Percentiles rank a stretch among this genome's conserved stretches.
Conservation (phyloP, 495 filamentous ascomycete species). For the Tuber melanosporum region DNA sequence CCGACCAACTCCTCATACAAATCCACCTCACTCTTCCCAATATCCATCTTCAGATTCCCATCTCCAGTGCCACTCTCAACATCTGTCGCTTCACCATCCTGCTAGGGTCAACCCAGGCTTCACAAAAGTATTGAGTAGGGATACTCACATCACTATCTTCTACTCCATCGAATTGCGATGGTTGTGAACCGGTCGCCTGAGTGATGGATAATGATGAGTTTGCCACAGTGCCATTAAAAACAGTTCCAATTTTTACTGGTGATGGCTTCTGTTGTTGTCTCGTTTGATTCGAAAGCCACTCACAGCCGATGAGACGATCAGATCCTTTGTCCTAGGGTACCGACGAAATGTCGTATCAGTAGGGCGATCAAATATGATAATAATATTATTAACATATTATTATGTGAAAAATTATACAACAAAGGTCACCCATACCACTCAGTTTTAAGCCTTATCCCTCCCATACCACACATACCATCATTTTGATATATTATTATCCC, state of each 20-base stretch:
- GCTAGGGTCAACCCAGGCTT: neutral
- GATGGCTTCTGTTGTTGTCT: neutral
- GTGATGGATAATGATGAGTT: conserved; percentile 7
- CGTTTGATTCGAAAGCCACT: conserved; percentile 17
- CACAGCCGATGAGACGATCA: conserved; percentile 12
- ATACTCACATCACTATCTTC: neutral
- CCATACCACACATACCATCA: too few species aligned
- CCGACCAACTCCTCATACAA: neutral
- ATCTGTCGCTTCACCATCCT: conserved; percentile 5
- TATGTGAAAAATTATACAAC: too few species aligned
- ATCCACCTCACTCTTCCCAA: too few species aligned
- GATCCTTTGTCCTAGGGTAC: conserved; percentile 31
- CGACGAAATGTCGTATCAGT: neutral
- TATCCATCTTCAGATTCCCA: neutral
- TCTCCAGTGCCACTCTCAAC: conserved; percentile 5
- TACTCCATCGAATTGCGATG: neutral
- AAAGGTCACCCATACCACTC: too few species aligned
- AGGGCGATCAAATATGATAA: too few species aligned
- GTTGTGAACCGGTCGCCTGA: conserved; percentile 13
- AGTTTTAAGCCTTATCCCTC: too few species aligned
- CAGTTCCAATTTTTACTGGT: conserved; percentile 25
- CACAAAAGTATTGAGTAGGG: neutral
- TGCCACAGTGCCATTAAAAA: conserved; percentile 21
- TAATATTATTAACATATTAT: too few species aligned
- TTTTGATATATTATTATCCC: too few species aligned